Evolutionary conservation across 2,329 filamentous ascomycete species (phyloP), one percentile per base, ranked within the genome.

Genomic region (Aspergillus aculeatus): DNA sequence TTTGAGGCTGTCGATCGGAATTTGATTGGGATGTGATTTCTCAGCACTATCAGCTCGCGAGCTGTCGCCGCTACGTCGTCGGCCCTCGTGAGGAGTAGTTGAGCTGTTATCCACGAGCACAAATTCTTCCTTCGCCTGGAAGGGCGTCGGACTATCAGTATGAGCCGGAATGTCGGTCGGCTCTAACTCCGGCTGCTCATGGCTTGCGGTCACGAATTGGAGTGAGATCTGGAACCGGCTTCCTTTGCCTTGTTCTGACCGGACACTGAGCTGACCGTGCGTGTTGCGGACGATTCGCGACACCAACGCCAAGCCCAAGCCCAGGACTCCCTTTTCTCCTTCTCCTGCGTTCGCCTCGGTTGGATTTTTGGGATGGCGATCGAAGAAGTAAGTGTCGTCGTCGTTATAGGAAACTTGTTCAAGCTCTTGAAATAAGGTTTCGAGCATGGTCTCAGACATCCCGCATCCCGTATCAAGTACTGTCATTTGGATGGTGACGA

Each of bases 271-370:
- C 69, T 96, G 92, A 0, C 92, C 93, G 60, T 94, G 89, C 90
- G 96, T 95, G 69, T 92, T 96, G n/a, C 88, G 85, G 32, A 96
- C 83, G 38, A 92, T 91, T 41, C 92, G 86, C 16, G 91, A 90
- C n/a, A 96, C 92, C 12, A 96, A 82, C 0, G 92, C 92, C n/a
- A 96, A 81, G 0, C 92, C 93, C 10, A 96, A 82, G 0, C 93
- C 93, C 1, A 96, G 76, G 0, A 86, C 87, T 10, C 79, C 77
- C 55, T 78, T 78, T 35, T 65, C 54, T 14, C 54, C 50, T 16
- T 41, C 50, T 21, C 41, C 55, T 12, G 48, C 47, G n/a, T 51
- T 32, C 4, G 48, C 32, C 7, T 53, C 55, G 5, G 60, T 12
- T 7, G 41, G 50, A 4, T 66, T 54, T 9, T 73, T 65, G 4